A percentile compares a stretch with the other conserved stretches of the same genome.
phyloP scores from a whole-genome alignment of 2,329 filamentous ascomycete genomes.

The Alternaria longipes region DNA sequence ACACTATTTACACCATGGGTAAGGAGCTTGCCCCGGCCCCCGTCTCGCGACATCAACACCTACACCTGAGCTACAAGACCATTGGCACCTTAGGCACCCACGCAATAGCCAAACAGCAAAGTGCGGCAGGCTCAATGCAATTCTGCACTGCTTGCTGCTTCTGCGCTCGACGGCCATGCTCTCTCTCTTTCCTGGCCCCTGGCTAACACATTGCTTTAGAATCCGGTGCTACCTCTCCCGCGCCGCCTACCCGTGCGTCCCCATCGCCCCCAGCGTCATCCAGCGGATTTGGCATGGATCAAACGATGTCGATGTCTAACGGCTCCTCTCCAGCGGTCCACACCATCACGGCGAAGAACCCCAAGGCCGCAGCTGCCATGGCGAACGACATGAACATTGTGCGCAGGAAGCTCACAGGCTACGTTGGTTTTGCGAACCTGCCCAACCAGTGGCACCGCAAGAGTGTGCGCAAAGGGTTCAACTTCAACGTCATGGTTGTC shows the following conservation, averaged over 20 bases:
- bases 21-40: constrained; percentile 37
- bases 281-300: constrained; percentile 66
- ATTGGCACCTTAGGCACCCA: constrained; percentile 20
- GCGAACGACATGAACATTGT: constrained; percentile 84
- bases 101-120: constrained; percentile 12
- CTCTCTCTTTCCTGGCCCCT: constrained; percentile 18
- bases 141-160: constrained; percentile 25
- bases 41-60: constrained; percentile 21
- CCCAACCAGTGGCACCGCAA: constrained; percentile 99
- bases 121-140: constrained; percentile 23
- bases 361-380: constrained; percentile 63
- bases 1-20: constrained; percentile 50
- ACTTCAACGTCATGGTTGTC: constrained; percentile 99
- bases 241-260: constrained; percentile 57
- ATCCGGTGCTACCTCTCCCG: constrained; percentile 53
- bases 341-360: constrained; percentile 71
- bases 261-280: constrained; percentile 57
- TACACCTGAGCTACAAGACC: constrained; percentile 17
- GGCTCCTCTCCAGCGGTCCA: constrained; percentile 60
- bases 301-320: constrained; percentile 65
- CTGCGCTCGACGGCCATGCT: constrained; percentile 9
- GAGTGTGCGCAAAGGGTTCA: constrained; percentile 99
- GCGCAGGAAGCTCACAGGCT: constrained; percentile 96
- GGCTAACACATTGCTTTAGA: constrained; percentile 50
- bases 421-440: constrained; percentile 97